These are phyloP conservation scores for Actinidia arguta DNA, from an alignment of 179 eudicot genomes.

Conservation along the genomic window DNA sequence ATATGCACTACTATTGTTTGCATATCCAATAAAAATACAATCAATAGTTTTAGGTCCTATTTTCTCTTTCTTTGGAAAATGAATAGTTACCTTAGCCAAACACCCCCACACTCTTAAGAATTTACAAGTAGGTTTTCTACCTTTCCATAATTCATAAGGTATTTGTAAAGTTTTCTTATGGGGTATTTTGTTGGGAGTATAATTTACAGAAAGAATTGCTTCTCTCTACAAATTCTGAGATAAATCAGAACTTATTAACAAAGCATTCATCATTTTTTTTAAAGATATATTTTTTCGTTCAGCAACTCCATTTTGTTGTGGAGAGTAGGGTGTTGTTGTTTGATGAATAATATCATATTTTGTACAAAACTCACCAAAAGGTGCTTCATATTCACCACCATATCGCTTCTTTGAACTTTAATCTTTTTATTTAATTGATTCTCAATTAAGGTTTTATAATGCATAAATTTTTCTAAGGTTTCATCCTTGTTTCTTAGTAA, in stretches of 20 bases:
- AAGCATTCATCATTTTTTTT: not conserved
- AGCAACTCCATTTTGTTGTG: not conserved
- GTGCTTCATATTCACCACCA: too few relatives aligned
- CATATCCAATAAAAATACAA: too few relatives aligned
- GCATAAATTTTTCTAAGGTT: not conserved
- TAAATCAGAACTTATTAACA: not conserved
- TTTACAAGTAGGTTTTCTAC: not conserved
- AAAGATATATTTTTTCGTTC: not conserved
- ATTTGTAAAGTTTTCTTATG: not conserved
- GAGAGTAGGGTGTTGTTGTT: not conserved
- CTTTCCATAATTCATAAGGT: not conserved
- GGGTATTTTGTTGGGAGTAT: not conserved
- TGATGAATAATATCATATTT: not conserved
- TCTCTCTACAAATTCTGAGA: not conserved
- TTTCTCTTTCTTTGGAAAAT: too few relatives aligned
- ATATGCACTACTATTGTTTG: too few relatives aligned
- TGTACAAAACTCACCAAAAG: too few relatives aligned
- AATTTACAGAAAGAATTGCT: not conserved
- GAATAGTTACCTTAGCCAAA: too few relatives aligned
- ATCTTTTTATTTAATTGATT: too few relatives aligned
- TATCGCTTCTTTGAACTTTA: too few relatives aligned
- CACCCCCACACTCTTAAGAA: too few relatives aligned
- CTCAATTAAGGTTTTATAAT: too few relatives aligned
- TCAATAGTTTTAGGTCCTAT: too few relatives aligned
- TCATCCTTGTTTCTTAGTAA: conserved; percentile 7